These are phyloP conservation scores for Amanita phalloides DNA, from an alignment of 768 basidiomycete species.

Conservation along the genomic window DNA sequence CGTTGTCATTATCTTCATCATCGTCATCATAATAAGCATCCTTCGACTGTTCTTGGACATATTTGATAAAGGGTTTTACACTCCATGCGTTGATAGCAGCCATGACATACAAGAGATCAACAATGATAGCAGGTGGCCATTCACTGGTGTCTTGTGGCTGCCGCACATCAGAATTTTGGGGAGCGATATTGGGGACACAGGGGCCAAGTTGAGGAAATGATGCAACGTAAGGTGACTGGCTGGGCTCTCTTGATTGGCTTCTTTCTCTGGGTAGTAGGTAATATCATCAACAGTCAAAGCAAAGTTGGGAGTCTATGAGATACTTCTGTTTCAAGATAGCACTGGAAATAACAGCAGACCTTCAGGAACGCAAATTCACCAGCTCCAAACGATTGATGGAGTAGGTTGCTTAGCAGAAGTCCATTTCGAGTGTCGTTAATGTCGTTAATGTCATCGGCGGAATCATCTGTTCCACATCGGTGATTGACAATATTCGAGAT, in stretches of 20 bases:
- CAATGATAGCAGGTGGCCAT: conserved; percentile 4
- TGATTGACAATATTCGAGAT: neutral
- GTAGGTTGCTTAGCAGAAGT: too few species aligned
- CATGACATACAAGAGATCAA: conserved; percentile 2
- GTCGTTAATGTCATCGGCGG: too few species aligned
- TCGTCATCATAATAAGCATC: conserved; percentile 2
- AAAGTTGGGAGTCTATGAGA: conserved; percentile 7
- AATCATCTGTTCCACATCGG: too few species aligned
- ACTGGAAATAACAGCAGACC: too few species aligned
- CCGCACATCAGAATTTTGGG: conserved; percentile 2
- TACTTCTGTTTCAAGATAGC: too few species aligned
- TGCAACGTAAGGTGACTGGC: neutral
- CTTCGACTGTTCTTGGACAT: too few species aligned
- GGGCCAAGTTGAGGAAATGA: neutral
- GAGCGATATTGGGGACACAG: neutral
- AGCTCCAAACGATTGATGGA: too few species aligned
- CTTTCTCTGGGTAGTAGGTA: neutral
- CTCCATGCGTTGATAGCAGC: conserved; percentile 4
- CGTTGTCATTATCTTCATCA: neutral
- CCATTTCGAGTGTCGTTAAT: too few species aligned
- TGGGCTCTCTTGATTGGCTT: neutral
- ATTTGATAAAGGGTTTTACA: too few species aligned
- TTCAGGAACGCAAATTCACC: too few species aligned
- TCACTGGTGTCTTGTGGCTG: conserved; percentile 4
- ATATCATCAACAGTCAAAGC: conserved; percentile 5